These are phyloP conservation scores for Candida fluviatilis DNA, from an alignment of 805 yeast genomes.

Conservation along the genomic window DNA sequence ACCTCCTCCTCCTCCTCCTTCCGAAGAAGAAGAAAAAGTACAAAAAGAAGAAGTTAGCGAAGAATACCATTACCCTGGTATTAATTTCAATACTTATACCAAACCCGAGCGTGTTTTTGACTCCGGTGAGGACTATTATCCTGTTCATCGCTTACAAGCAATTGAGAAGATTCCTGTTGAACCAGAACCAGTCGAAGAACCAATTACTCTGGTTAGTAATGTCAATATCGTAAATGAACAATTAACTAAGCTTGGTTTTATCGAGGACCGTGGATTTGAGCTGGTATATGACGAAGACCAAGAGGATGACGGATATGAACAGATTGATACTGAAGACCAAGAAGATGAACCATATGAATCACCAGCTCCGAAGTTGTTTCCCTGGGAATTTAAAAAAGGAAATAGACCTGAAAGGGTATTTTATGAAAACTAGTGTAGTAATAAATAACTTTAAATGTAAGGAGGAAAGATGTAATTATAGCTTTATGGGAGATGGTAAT, in stretches of 20 bases:
- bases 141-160: conserved; percentile 20
- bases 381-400: conserved; percentile 30
- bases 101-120: conserved; percentile 30
- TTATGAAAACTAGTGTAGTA: conserved; percentile 10
- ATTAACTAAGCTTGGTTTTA: conserved; percentile 9
- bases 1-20: neutral
- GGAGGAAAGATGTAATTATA: no score
- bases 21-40: neutral
- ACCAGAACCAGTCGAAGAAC: neutral
- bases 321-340: conserved; percentile 6
- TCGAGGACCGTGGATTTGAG: conserved; percentile 13
- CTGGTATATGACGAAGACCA: conserved; percentile 9
- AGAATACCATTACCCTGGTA: neutral
- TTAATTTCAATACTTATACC: conserved; percentile 12
- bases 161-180: conserved; percentile 5
- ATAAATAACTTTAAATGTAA: no score
- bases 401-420: conserved; percentile 21
- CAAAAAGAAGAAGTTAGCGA: neutral
- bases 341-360: conserved; percentile 4
- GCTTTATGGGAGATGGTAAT: no score
- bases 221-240: conserved; percentile 9
- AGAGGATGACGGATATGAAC: conserved; percentile 6
- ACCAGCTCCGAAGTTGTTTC: conserved; percentile 23
- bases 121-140: conserved; percentile 22
- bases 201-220: neutral